A percentile compares a stretch with the other conserved stretches of the same genome.
Conservation (phyloP, 495 filamentous ascomycete genomes). For the Penicillium waksmanii region DNA sequence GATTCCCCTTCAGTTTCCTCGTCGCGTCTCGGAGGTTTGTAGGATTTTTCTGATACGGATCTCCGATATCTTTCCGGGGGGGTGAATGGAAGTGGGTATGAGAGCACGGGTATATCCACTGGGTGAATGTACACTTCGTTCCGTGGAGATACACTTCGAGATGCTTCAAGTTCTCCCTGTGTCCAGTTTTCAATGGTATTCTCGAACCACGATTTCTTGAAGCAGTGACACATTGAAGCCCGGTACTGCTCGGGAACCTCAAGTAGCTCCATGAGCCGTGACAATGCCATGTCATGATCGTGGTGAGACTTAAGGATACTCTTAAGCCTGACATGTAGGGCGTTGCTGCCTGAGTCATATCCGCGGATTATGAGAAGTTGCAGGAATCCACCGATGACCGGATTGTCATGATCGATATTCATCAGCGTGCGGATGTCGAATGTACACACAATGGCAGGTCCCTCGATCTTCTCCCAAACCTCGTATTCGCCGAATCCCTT, state of each 20-base stretch:
- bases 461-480: slow-evolving; percentile 34
- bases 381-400: slow-evolving; percentile 28
- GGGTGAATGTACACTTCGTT: neutral
- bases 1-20: neutral
- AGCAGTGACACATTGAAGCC: neutral
- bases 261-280: neutral
- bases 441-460: slow-evolving; percentile 29
- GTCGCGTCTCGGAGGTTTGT: neutral
- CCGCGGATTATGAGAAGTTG: slow-evolving; percentile 24
- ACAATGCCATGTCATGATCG: neutral
- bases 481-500: slow-evolving; percentile 38
- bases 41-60: neutral
- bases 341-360: neutral
- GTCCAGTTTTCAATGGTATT: no score
- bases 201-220: neutral
- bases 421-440: slow-evolving; percentile 30
- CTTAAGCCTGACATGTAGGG: slow-evolving; percentile 1
- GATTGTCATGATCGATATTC: slow-evolving; percentile 14
- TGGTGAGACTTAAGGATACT: neutral
- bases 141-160: neutral
- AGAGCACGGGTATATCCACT: neutral
- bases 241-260: neutral
- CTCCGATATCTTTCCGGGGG: neutral
- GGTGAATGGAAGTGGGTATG: neutral
- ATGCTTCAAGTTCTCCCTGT: no score